Conservation (phyloP, 495 filamentous ascomycete genomes). For the Tuber magnatum region DNA sequence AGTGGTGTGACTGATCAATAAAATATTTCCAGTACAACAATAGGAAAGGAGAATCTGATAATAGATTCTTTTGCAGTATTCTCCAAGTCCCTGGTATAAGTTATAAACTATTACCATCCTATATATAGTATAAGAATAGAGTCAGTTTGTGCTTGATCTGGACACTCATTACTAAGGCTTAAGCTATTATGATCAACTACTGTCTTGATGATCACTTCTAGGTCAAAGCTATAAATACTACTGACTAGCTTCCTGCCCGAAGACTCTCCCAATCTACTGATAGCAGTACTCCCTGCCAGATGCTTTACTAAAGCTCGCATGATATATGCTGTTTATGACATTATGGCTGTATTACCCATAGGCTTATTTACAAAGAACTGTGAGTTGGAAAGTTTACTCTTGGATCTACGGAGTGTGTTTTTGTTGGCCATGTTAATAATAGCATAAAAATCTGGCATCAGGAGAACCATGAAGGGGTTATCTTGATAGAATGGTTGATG, state of each 20-base stretch:
- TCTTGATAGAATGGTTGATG: not conserved
- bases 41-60: not conserved
- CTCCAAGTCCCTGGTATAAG: not conserved
- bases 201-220: not conserved
- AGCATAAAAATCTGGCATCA: constrained; percentile 6
- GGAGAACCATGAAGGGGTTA: not conserved
- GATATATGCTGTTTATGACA: not conserved
- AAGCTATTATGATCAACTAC: not conserved
- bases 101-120: not conserved
- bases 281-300: not conserved
- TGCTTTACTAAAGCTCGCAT: not conserved
- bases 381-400: constrained; percentile 2
- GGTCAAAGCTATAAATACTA: not conserved
- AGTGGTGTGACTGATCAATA: not conserved
- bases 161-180: not conserved
- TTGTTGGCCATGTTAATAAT: constrained; percentile 8
- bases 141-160: not conserved
- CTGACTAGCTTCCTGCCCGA: not conserved
- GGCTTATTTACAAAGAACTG: constrained; percentile 3
- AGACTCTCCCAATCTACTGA: not conserved
- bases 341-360: constrained; percentile 1
- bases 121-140: constrained; percentile 8
- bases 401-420: not conserved
- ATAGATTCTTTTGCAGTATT: not conserved
- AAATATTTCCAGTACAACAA: constrained; percentile 3